Base-by-base conservation (phyloP, 805 yeast species). In the Nakazawaea holstii region DNA sequence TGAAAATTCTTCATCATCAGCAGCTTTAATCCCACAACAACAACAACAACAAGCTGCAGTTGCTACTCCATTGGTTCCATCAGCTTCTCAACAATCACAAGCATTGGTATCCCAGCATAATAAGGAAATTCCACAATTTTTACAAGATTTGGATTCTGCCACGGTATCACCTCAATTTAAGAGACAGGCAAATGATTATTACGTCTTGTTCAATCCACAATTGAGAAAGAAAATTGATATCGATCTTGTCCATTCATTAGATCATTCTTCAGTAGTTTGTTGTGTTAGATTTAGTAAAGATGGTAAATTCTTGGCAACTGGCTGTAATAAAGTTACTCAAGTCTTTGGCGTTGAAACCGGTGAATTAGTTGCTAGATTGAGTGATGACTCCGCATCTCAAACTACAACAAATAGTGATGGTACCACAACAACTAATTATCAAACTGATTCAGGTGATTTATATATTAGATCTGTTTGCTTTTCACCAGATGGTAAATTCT, bases 401-500 rank as follows among this genome's bases (percentile, higher is more conserved):
- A 49, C 55, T 15, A 57, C 59, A 29, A 69, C 67, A 24, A 64
- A 58, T 38, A 60, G 57, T 33, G 59, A 55, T 50, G 67, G 69
- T 30, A 57, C 64, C 10, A 52, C 53, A 29, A 55, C 60, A 17
- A 55, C 59, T 5, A 60, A 72, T 33, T 80, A 77, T 48, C 83
- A 83, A 50, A 76, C 80, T 30, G 79, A 79, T 51, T 82, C 77
- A 51, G 90, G 87, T 46, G 98, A 92, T 66, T 74, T 92, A 60
- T 92, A 92, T 69, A 91, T 92, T 55, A 80, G 99, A 59, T 87
- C 96, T 2, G 97, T 94, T 46, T 91, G 97, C 65, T 92, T 92
- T 72, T 86, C 96, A 3, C 97, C 99, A 43, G 97, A 92, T 68
- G 91, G 91, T 45, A 87, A 88, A 69, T 87, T 79, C 60, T 74